Conservation (phyloP, 2,329 filamentous ascomycete species). For the Blumeria graminis region DNA sequence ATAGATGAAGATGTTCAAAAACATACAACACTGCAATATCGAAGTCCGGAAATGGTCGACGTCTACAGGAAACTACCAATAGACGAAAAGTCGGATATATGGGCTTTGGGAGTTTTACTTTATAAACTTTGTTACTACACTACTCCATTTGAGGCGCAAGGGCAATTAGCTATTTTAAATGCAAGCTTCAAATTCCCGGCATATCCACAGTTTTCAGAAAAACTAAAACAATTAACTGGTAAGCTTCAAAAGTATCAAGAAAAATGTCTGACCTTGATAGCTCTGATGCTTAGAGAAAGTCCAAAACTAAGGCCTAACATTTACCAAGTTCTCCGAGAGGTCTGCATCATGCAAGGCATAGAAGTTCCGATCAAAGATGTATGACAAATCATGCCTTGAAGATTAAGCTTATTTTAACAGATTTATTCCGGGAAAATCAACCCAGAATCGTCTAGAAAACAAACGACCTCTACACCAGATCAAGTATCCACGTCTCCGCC, state of each 20-base stretch:
- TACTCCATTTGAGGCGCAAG: conserved; percentile 92
- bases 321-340: conserved; percentile 73
- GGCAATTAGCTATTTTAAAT: conserved; percentile 90
- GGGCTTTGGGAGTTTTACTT: conserved; percentile 73
- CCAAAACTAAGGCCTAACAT: conserved; percentile 62
- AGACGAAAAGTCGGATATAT: conserved; percentile 97
- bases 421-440: conserved; percentile 44
- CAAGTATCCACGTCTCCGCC: conserved; percentile 27
- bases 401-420: conserved; percentile 19
- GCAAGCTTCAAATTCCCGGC: conserved; percentile 79
- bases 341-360: conserved; percentile 69
- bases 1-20: conserved; percentile 95
- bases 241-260: conserved; percentile 12
- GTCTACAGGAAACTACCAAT: conserved; percentile 92
- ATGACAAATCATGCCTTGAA: conserved; percentile 17
- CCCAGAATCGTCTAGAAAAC: conserved; percentile 29
- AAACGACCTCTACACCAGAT: conserved; percentile 33
- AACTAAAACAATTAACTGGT: conserved; percentile 79
- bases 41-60: conserved; percentile 96
- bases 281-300: conserved; percentile 73
- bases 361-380: conserved; percentile 78
- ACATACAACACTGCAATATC: conserved; percentile 90
- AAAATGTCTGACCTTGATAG: conserved; percentile 20
- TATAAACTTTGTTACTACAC: conserved; percentile 99
- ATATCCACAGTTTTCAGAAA: conserved; percentile 74